Evolutionary conservation across 306 rosid genomes (phyloP), one percentile per base, ranked within the genome.

Genomic region (Erythrophleum fordii): DNA sequence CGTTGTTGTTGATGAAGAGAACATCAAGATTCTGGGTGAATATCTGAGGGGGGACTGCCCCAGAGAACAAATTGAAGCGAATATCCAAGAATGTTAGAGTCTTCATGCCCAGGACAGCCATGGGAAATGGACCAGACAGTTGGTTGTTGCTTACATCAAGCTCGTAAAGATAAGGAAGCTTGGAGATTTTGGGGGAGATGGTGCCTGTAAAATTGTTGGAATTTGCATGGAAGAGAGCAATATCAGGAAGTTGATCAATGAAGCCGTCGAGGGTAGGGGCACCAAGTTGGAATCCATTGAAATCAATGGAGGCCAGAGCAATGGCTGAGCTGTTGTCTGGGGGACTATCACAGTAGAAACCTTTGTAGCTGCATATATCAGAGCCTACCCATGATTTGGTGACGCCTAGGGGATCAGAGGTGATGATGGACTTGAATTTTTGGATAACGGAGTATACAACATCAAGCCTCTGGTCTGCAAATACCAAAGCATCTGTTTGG

Each of bases 151-250:
- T 94, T 18, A 92, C 71, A 80, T 94, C 97, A 22, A 94, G 84
- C 89, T 91, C 97, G 73, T 91, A 94, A 1, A 94, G 91, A 66
- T 91, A 94, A 42, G 87, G 88, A 9, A 94, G 91, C 0, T 83
- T 89, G 49, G 91, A 20, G 20, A 90, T 84, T 76, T 87, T 79
- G 2, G 91, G 48, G 35, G 97, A 83, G 79, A 94, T 78, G 0
- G 94, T 88, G 80, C 98, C 97, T 2, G 80, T 8, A 23, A 94
- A 92, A 17, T 77, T 88, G 89, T 94, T 94, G 83, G 97, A 87
- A 77, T 94, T 92, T 69, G 97, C 98, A 88, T 91, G 97, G 85
- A 92, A 94, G 12, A 92, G 88, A 78, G 98, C 97, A 65, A 92
- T 82, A 77, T 94, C 97, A 12, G 95, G 93, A 10, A 95, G 94